phyloP scores from a whole-genome alignment of 164 flowering plant species.

The Liquidambar formosana region DNA sequence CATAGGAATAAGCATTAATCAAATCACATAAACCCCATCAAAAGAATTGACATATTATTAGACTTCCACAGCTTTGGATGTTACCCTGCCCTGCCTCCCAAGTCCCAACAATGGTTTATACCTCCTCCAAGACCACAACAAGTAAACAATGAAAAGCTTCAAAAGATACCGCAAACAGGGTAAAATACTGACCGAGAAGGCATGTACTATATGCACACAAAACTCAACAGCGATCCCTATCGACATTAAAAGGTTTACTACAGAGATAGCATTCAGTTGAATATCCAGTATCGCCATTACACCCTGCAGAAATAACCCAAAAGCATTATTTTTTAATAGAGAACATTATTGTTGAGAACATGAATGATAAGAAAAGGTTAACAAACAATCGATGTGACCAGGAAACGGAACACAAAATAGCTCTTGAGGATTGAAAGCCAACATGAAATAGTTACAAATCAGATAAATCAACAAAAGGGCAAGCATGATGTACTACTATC shows the following conservation, averaged over 20 bases:
- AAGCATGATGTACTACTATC: not conserved
- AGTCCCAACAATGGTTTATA: not conserved
- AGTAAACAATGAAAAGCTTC: not conserved
- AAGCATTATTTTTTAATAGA: not conserved
- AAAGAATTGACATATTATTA: not conserved
- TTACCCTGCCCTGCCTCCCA: not conserved
- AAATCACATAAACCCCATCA: not conserved
- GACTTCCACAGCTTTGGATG: not conserved
- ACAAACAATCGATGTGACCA: not conserved
- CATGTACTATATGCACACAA: constrained; percentile 89
- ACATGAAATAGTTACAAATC: not conserved
- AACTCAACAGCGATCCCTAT: constrained; percentile 97
- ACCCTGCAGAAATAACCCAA: constrained; percentile 59
- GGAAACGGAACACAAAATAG: not conserved
- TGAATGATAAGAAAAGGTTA: not conserved
- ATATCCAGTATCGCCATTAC: constrained; percentile 86
- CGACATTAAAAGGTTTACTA: constrained; percentile 95
- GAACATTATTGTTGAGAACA: not conserved
- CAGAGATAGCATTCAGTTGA: constrained; percentile 94
- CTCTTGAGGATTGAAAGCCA: not conserved
- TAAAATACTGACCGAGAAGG: constrained; percentile 70
- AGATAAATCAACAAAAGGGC: not conserved
- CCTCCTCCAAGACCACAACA: not conserved
- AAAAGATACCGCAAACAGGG: not conserved
- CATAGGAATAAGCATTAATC: not conserved